These are phyloP conservation scores for Diaporthe sp. DNA, from an alignment of 2,329 filamentous ascomycete species.

Conservation along the genomic window DNA sequence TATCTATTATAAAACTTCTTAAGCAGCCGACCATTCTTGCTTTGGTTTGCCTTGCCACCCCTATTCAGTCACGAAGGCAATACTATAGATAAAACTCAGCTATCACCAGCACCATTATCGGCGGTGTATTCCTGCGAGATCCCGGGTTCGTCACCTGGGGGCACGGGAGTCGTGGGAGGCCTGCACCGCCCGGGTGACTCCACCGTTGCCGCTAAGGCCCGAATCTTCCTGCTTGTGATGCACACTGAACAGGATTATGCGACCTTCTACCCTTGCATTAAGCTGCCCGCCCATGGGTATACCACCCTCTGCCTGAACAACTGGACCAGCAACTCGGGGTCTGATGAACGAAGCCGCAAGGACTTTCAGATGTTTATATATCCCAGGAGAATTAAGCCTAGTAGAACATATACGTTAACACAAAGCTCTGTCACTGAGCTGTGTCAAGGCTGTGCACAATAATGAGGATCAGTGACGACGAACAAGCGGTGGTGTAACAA, in stretches of 20 bases:
- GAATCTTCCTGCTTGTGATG: constrained; percentile 43
- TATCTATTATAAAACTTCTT: no score
- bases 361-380: no score
- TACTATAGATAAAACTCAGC: background rate
- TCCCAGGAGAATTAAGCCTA: no score
- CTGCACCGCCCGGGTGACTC: constrained; percentile 37
- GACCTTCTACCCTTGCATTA: constrained; percentile 41
- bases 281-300: constrained; percentile 42
- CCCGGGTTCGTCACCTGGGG: background rate
- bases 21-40: background rate
- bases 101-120: background rate
- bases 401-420: no score
- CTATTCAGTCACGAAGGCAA: background rate
- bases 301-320: constrained; percentile 44
- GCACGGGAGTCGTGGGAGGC: constrained; percentile 39
- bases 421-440: no score
- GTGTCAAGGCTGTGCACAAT: no score
- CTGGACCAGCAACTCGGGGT: constrained; percentile 39
- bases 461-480: background rate
- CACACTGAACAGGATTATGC: constrained; percentile 43
- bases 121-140: background rate
- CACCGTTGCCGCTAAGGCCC: constrained; percentile 21
- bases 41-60: background rate
- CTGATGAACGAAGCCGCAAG: constrained; percentile 37
- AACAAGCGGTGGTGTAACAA: background rate